Evolutionary conservation across 1,284 basidiomycete genomes (phyloP), one percentile per base, ranked within the genome.

Genomic region (Leccinum laetum): DNA sequence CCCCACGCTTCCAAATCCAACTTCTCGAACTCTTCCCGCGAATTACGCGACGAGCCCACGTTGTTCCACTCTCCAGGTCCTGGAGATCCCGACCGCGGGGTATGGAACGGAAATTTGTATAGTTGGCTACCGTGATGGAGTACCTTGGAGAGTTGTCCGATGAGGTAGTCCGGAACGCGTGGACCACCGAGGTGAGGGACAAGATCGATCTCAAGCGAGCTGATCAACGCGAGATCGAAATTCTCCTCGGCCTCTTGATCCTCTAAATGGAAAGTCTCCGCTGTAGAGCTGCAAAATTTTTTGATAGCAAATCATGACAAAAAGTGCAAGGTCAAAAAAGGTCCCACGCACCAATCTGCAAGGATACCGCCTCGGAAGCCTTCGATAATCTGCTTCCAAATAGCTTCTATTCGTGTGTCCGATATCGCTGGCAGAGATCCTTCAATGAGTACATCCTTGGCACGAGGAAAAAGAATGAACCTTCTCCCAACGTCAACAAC

Each of bases 341-440:
- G 4, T 44, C 11, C 35, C 11, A 72, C 88, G 60, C 73, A 95
- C 92, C 91, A 93, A 70, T 98, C 95, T 4, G 95, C 94, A 1
- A 94, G 81, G 13, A 98, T 87, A 0, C 89, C 91, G 6, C 92
- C 93, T 18, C 86, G 80, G 78, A 95, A 94, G 3, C 92, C 89
- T 68, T 95, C 93, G 53, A 96, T 83, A n/a, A 95, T 81, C 72
- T 93, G 91, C 63, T 86, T 81, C 95, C 95, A 98, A 44, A 98
- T 89, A 0, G 87, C 88, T 72, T 93, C 91, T 2, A 90, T 79
- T 2, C 86, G 83, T 1, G 87, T 85, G 53, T 82, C 77, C 0
- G 86, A 80, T 26, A 95, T 82, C 37, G 79, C 89, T 90, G 59
- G 59, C 61, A 55, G 52, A 52, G 14, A 66, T 46, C 56, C 52